Evolutionary conservation across 495 filamentous ascomycete species (phyloP).

Genomic region (Annulohypoxylon maeteangense): DNA sequence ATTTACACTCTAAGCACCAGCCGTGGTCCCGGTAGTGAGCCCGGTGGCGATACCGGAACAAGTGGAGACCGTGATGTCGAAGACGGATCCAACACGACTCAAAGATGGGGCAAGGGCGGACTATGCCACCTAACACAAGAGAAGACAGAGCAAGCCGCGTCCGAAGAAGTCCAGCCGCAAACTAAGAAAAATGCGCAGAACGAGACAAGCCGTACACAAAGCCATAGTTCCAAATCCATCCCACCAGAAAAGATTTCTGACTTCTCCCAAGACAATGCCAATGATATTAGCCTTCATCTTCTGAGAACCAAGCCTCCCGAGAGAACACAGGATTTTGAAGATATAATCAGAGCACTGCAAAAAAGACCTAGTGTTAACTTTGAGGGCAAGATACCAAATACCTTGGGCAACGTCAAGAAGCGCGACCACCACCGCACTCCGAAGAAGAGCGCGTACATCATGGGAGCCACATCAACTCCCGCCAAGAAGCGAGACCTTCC

Average conservation of each 20-base stretch:
- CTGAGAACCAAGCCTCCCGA: background rate
- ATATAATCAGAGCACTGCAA: slow-evolving; percentile 1
- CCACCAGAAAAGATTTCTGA: background rate
- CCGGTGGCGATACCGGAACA: background rate
- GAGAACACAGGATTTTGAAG: too few species aligned
- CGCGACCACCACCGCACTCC: too few species aligned
- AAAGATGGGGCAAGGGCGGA: background rate
- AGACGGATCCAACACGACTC: background rate
- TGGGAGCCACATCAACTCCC: background rate
- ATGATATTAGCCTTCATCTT: background rate
- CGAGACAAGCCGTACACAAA: background rate
- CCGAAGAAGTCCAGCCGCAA: background rate
- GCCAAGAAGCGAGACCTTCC: background rate
- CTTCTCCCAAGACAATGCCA: background rate
- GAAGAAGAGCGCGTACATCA: background rate
- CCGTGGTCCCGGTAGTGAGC: background rate
- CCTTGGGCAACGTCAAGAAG: too few species aligned
- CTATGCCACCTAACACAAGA: background rate
- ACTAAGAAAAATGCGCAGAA: background rate
- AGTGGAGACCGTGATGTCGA: background rate
- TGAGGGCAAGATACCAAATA: background rate
- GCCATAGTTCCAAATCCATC: background rate
- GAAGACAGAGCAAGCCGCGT: background rate
- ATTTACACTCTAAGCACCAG: background rate
- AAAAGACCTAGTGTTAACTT: background rate